A percentile compares a stretch with the other conserved stretches of the same genome.
Conservation (phyloP, 2,329 filamentous ascomycete species). For the Aureobasidium sp. region DNA sequence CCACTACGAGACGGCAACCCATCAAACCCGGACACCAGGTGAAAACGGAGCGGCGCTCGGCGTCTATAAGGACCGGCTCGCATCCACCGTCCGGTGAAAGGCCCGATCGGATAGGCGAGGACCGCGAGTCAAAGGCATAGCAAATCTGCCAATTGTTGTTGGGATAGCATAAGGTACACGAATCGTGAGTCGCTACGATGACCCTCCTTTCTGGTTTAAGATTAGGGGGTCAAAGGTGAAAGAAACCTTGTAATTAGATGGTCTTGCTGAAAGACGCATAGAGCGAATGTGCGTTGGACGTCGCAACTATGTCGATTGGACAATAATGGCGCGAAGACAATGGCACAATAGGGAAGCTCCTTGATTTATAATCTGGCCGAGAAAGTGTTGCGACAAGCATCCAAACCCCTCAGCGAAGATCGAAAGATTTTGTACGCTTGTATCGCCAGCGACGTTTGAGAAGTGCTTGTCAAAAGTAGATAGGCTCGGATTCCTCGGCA, state of each 20-base stretch:
- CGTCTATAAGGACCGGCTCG: neutral
- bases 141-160: conserved; percentile 1
- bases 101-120: conserved; percentile 4
- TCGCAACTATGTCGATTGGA: too few relatives aligned
- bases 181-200: neutral
- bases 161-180: neutral
- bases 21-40: neutral
- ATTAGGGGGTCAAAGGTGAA: neutral
- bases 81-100: neutral
- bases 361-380: neutral
- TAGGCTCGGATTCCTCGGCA: conserved; percentile 1
- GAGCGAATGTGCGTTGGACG: neutral
- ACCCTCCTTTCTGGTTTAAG: neutral
- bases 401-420: neutral
- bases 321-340: neutral
- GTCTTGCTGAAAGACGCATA: neutral
- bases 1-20: neutral
- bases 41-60: neutral
- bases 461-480: conserved; percentile 2
- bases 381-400: neutral
- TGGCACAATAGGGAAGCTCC: neutral
- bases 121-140: neutral
- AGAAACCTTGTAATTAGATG: neutral
- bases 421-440: neutral
- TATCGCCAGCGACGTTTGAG: conserved; percentile 5